Base-by-base conservation (phyloP, 768 basidiomycete genomes). In the Amanita pallidorosea region DNA sequence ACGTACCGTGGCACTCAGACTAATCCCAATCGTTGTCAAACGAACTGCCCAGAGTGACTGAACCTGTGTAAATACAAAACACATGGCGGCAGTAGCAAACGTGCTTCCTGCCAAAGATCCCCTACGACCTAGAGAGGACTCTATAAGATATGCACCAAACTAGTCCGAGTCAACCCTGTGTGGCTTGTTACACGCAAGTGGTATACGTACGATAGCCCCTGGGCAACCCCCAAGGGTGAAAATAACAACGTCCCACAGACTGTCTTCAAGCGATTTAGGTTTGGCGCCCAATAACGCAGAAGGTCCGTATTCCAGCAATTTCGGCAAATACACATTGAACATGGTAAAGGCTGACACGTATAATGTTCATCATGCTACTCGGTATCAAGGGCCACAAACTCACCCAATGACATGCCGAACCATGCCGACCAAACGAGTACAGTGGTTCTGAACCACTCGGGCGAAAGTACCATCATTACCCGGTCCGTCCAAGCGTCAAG, bases 241-340 rank as follows among this genome's bases (percentile, higher is more conserved):
- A 31, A 89, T 80, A 29, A 86, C 79, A n/a, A 91, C 83, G 58
- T 93, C 89, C 83, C 86, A 86, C 34, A 94, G 58, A 40, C 79
- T 85, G 51, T 75, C 77, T 57, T 77, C 74, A 13, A 83, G 62
- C 1, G 75, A 70, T 58, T 77, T 76, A 1, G 71, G 40, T 9
- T 36, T n/a, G 3, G 23, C 61, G 11, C 60, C 55, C n/a, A 45
- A 25, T 9, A 55, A 56, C 9, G 67, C 27, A 15, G 56, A 56
- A 9, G 67, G 49, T 17, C 78, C 69, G 23, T 76, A 75, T 67
- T 95, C 92, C 34, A 95, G 67, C 9, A 93, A 69, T 60, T 89
- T 94, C 0, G 92, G 92, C 17, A 93, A 74, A 61, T 80, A 95
- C 23, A 92, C 88, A 60, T 94, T 95, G 66, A 95, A 94, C 83